These are phyloP conservation scores for Boletus reticulatus DNA, from an alignment of 768 basidiomycete species.

Conservation along the genomic window DNA sequence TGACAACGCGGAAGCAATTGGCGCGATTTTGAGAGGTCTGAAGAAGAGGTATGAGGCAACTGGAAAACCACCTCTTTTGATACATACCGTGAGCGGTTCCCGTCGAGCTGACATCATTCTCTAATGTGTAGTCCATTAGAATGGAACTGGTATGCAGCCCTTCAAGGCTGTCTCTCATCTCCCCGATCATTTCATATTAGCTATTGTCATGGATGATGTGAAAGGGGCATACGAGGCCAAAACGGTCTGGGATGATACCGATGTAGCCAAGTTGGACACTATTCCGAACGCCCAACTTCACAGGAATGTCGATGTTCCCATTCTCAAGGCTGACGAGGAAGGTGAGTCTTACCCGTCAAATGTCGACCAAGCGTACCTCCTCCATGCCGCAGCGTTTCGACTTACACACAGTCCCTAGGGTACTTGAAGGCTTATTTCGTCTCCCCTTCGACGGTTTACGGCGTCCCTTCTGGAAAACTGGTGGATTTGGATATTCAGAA, in stretches of 20 bases:
- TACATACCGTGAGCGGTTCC: constrained; percentile 54
- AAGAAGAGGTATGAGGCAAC: constrained; percentile 44
- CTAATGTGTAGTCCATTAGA: constrained; percentile 32
- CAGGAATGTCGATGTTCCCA: constrained; percentile 45
- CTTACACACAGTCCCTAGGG: constrained; percentile 8
- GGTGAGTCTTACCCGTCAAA: constrained; percentile 29
- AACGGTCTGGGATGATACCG: constrained; percentile 47
- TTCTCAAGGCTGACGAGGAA: constrained; percentile 48
- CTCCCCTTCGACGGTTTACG: constrained; percentile 59
- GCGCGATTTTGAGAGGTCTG: constrained; percentile 51
- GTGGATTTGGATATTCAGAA: constrained; percentile 47
- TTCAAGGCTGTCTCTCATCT: not conserved
- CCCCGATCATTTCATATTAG: constrained; percentile 21
- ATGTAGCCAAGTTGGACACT: constrained; percentile 45
- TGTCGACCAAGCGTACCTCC: too few relatives aligned
- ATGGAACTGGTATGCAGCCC: constrained; percentile 43
- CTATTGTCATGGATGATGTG: constrained; percentile 46
- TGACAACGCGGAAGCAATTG: constrained; percentile 44
- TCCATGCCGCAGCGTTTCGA: not conserved
- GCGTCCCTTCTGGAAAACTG: constrained; percentile 47
- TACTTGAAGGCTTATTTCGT: constrained; percentile 40
- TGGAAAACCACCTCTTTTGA: constrained; percentile 45
- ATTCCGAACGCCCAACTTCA: constrained; percentile 47
- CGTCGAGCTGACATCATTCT: not conserved
- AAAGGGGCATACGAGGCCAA: constrained; percentile 36